Percentiles rank a stretch among this genome's conserved stretches.
Evolutionary conservation across 345 rosid genomes (phyloP).

Genomic region (Gossypium australe): DNA sequence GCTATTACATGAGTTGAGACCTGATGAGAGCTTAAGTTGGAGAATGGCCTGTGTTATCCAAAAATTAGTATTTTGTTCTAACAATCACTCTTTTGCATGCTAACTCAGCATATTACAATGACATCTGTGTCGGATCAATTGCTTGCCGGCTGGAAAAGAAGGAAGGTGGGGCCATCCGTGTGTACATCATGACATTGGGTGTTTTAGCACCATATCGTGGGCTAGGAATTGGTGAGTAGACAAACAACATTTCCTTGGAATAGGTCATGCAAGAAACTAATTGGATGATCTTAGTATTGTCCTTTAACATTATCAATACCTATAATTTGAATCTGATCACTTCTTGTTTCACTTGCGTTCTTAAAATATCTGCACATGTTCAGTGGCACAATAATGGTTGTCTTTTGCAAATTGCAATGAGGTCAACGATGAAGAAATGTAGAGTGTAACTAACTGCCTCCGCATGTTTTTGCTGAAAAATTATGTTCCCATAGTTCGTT

Average conservation of each 20-base stretch:
- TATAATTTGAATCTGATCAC: not conserved
- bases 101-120: slow-evolving; percentile 78
- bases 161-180: slow-evolving; percentile 64
- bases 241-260: not conserved
- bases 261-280: not conserved
- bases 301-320: not conserved
- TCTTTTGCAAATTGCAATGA: not conserved
- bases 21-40: not conserved
- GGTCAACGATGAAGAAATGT: not conserved
- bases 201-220: slow-evolving; percentile 97
- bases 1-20: not conserved
- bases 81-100: slow-evolving; percentile 9
- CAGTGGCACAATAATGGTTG: not conserved
- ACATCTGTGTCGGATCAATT: slow-evolving; percentile 92
- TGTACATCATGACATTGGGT: slow-evolving; percentile 96
- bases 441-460: not conserved
- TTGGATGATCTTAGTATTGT: not conserved
- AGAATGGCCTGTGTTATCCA: not conserved
- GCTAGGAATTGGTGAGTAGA: slow-evolving; percentile 77
- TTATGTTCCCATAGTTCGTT: not conserved
- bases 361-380: not conserved
- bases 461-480: not conserved
- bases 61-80: not conserved
- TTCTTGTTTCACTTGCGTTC: not conserved
- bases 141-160: slow-evolving; percentile 95